Conservation (phyloP, 805 yeast genomes). For the Metschnikowia hibisci region DNA sequence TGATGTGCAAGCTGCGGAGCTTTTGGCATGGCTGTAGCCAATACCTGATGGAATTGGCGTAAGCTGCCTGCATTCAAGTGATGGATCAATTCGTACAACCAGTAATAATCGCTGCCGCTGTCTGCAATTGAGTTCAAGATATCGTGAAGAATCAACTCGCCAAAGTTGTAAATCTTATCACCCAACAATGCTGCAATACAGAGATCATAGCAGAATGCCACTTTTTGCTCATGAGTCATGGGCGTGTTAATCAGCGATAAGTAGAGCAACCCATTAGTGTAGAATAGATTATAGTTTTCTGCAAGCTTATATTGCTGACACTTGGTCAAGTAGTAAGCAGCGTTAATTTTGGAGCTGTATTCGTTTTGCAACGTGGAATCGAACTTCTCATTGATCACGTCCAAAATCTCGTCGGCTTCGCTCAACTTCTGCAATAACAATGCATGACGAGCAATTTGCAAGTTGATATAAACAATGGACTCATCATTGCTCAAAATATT, state of each 20-base stretch:
- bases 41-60: conserved; percentile 52
- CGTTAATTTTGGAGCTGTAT: conserved; percentile 55
- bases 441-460: conserved; percentile 73
- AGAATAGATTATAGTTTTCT: conserved; percentile 76
- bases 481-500: conserved; percentile 47
- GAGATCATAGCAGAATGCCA: conserved; percentile 63
- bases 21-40: conserved; percentile 33
- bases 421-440: conserved; percentile 49
- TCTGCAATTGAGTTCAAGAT: conserved; percentile 51
- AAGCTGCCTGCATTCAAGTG: conserved; percentile 79
- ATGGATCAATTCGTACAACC: conserved; percentile 70
- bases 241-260: conserved; percentile 63
- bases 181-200: conserved; percentile 86
- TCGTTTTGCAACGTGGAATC: conserved; percentile 39
- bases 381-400: conserved; percentile 52
- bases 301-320: conserved; percentile 71
- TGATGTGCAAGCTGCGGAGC: conserved; percentile 56
- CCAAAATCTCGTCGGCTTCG: conserved; percentile 66
- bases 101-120: conserved; percentile 47
- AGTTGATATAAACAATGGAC: conserved; percentile 42
- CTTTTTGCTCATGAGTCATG: conserved; percentile 34
- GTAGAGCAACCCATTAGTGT: conserved; percentile 75
- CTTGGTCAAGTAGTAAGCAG: conserved; percentile 77
- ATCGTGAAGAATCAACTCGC: conserved; percentile 89
- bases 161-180: conserved; percentile 89